phyloP scores from a whole-genome alignment of 768 basidiomycete species.

The Ephemerocybe angulata region DNA sequence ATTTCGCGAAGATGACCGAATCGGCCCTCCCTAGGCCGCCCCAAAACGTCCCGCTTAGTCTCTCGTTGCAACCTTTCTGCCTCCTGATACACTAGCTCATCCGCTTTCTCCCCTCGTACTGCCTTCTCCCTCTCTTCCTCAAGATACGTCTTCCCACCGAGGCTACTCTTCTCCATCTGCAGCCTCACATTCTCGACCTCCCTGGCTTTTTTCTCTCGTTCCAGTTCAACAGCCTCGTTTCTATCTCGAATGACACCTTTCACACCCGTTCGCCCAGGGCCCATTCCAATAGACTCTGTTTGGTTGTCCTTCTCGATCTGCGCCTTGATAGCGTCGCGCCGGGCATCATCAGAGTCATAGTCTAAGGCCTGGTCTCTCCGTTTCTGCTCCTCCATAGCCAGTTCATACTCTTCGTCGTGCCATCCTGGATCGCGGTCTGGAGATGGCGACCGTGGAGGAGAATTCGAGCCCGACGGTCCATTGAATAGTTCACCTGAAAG shows the following conservation, averaged over 20 bases:
- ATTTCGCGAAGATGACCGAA: constrained; percentile 84
- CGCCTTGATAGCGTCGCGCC: constrained; percentile 31
- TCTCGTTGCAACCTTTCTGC: constrained; percentile 26
- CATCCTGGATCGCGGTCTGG: constrained; percentile 47
- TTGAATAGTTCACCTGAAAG: constrained; percentile 78
- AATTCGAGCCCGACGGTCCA: constrained; percentile 48
- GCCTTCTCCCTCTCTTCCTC: constrained; percentile 69
- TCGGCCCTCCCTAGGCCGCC: constrained; percentile 46
- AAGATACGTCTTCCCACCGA: constrained; percentile 70
- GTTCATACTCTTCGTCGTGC: constrained; percentile 46
- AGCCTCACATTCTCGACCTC: constrained; percentile 51
- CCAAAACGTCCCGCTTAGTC: constrained; percentile 42
- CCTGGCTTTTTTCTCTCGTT: constrained; percentile 47
- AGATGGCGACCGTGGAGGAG: constrained; percentile 63
- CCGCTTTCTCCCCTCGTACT: constrained; percentile 37
- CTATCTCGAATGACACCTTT: constrained; percentile 86
- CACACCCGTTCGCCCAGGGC: constrained; percentile 81
- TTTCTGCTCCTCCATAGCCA: constrained; percentile 29
- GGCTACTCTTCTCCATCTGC: constrained; percentile 59
- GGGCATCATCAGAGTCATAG: constrained; percentile 41
- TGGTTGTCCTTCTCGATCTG: constrained; percentile 26
- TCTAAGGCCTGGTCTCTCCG: constrained; percentile 38
- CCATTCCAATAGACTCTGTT: constrained; percentile 73
- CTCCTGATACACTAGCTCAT: constrained; percentile 44
- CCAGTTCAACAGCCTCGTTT: constrained; percentile 58